phyloP scores from a whole-genome alignment of 1,139 yeast species.

The Kodamaea fungicola region DNA sequence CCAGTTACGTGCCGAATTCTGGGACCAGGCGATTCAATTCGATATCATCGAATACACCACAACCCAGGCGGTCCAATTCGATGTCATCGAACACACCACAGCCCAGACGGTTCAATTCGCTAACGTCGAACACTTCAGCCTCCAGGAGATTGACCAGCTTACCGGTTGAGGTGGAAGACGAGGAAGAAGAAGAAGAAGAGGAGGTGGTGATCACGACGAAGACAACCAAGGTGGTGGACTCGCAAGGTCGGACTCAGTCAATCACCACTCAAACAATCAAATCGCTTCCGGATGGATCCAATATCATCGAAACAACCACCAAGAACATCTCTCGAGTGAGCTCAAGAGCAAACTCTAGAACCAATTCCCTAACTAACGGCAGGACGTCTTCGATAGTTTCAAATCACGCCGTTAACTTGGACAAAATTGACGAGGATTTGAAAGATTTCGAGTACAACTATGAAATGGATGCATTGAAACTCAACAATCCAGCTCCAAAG shows the following conservation, averaged over 20 bases:
- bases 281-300: slow-evolving; percentile 44
- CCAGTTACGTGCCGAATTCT: slow-evolving; percentile 25
- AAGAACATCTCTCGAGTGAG: slow-evolving; percentile 38
- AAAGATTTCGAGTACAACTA: slow-evolving; percentile 45
- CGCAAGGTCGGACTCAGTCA: slow-evolving; percentile 40
- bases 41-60: background rate
- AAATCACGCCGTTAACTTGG: slow-evolving; percentile 22
- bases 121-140: background rate
- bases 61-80: slow-evolving; percentile 1
- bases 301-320: slow-evolving; percentile 43
- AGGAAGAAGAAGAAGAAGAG: slow-evolving; percentile 15
- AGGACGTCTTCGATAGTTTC: slow-evolving; percentile 19
- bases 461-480: slow-evolving; percentile 18
- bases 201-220: slow-evolving; percentile 37
- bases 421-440: slow-evolving; percentile 44
- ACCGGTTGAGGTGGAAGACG: background rate
- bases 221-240: slow-evolving; percentile 44
- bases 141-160: slow-evolving; percentile 1
- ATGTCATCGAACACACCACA: background rate
- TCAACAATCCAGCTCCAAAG: slow-evolving; percentile 2
- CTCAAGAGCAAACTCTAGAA: slow-evolving; percentile 31
- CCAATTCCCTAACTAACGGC: slow-evolving; percentile 25
- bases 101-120: slow-evolving; percentile 7
- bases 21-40: background rate
- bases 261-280: slow-evolving; percentile 43